Conservation (phyloP, 2,329 filamentous ascomycete species). For the Diaporthe longicolla region DNA sequence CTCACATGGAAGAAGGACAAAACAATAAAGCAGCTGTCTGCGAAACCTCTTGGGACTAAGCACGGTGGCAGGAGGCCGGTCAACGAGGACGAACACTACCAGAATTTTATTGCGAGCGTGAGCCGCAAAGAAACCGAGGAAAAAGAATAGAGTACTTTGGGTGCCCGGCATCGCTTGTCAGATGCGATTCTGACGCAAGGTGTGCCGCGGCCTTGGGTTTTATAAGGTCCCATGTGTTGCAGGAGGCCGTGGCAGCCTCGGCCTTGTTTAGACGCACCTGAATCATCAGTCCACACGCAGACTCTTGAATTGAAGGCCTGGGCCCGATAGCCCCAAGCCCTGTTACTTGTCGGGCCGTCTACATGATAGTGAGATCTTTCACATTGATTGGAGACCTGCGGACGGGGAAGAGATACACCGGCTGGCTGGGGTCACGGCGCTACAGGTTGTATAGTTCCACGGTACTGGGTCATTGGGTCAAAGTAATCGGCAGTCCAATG, state of each 20-base stretch:
- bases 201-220: neutral
- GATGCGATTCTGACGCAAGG: neutral
- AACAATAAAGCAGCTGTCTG: conserved; percentile 36
- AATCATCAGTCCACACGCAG: neutral
- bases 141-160: conserved; percentile 3
- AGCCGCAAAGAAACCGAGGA: conserved; percentile 37
- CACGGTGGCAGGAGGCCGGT: conserved; percentile 15
- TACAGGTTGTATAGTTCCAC: neutral
- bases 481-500: conserved; percentile 6
- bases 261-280: neutral
- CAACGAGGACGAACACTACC: conserved; percentile 41
- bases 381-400: neutral
- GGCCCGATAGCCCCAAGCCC: neutral
- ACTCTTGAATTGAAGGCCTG: neutral
- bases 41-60: conserved; percentile 32
- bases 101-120: conserved; percentile 42
- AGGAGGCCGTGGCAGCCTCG: neutral
- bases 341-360: neutral
- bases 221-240: neutral
- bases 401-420: neutral
- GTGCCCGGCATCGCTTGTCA: neutral
- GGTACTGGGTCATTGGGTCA: neutral
- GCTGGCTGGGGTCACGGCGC: neutral
- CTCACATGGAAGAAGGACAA: conserved; percentile 43
- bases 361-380: no score